Conservation (phyloP, 2,329 filamentous ascomycete genomes). For the Aspergillus sergii region DNA sequence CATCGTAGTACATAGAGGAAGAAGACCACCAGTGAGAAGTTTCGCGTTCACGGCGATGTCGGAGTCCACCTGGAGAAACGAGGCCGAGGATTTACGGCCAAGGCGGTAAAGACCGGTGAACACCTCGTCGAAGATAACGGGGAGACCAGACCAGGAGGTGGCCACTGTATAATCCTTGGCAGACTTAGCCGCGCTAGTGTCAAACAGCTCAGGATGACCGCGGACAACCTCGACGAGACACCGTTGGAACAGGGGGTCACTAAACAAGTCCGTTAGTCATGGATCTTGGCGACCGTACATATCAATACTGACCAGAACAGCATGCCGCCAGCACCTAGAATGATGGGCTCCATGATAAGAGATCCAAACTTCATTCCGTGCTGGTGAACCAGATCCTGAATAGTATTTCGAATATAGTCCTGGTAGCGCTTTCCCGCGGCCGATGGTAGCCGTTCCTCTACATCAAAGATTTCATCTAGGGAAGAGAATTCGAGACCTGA, state of each 20-base stretch:
- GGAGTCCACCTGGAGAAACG: slow-evolving; percentile 67
- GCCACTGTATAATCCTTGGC: slow-evolving; percentile 5
- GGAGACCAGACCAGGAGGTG: slow-evolving; percentile 69
- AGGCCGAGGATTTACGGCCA: slow-evolving; percentile 69
- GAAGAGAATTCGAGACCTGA: slow-evolving; percentile 48
- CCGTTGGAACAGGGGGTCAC: slow-evolving; percentile 79
- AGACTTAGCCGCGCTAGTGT: slow-evolving; percentile 27
- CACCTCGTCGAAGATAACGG: slow-evolving; percentile 82
- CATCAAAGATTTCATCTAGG: slow-evolving; percentile 63
- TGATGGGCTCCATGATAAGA: slow-evolving; percentile 76
- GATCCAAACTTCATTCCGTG: slow-evolving; percentile 72
- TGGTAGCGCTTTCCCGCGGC: slow-evolving; percentile 58
- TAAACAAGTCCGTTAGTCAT: slow-evolving; percentile 32
- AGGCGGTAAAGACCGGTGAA: slow-evolving; percentile 85
- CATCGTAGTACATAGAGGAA: slow-evolving; percentile 76
- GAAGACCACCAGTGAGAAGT: slow-evolving; percentile 75
- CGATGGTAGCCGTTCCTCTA: slow-evolving; percentile 52
- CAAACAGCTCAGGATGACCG: slow-evolving; percentile 59
- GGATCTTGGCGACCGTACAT: not conserved
- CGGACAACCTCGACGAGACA: slow-evolving; percentile 70
- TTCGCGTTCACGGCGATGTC: slow-evolving; percentile 84
- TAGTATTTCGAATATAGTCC: slow-evolving; percentile 57
- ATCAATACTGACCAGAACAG: slow-evolving; percentile 65
- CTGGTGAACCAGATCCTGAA: slow-evolving; percentile 56
- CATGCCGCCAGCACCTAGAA: slow-evolving; percentile 85